Evolutionary conservation across 1,284 basidiomycete species (phyloP).

Genomic region (Leccinum fuscescens): DNA sequence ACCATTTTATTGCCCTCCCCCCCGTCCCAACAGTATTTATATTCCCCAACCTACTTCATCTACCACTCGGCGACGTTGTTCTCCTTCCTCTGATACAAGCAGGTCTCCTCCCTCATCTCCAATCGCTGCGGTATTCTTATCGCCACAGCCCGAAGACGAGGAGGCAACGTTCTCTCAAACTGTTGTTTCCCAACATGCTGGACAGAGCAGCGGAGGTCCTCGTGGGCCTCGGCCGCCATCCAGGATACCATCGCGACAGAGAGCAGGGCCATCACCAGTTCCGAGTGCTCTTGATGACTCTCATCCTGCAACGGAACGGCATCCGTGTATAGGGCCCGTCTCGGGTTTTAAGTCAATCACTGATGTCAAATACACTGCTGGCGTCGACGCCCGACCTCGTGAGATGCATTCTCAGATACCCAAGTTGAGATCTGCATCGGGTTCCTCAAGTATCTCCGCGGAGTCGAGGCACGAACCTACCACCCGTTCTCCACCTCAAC

Average conservation of each 20-base stretch:
- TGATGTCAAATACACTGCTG: slow-evolving; percentile 2
- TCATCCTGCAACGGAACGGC: background rate
- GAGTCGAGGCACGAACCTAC: slow-evolving; percentile 11
- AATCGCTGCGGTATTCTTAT: background rate
- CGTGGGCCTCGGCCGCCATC: slow-evolving; percentile 17
- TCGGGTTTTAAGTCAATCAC: slow-evolving; percentile 20
- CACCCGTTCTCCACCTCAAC: slow-evolving; percentile 3
- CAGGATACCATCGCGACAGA: slow-evolving; percentile 19
- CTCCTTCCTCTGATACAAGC: slow-evolving; percentile 17
- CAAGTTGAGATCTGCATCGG: slow-evolving; percentile 28
- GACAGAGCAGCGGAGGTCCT: slow-evolving; percentile 16
- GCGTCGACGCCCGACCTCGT: slow-evolving; percentile 7
- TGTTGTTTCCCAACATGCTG: slow-evolving; percentile 11
- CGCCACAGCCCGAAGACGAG: slow-evolving; percentile 3
- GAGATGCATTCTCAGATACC: slow-evolving; percentile 29
- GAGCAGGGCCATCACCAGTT: slow-evolving; percentile 1
- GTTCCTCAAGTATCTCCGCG: slow-evolving; percentile 26
- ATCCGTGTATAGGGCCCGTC: slow-evolving; percentile 2
- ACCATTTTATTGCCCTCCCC: slow-evolving; percentile 18
- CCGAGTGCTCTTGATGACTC: slow-evolving; percentile 2
- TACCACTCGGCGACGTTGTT: slow-evolving; percentile 10
- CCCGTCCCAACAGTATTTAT: slow-evolving; percentile 20
- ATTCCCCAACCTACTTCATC: slow-evolving; percentile 16
- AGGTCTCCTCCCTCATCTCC: slow-evolving; percentile 11
- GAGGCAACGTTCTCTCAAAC: background rate